Conservation (phyloP, 2,329 filamentous ascomycete species). For the Talaromyces sp. region DNA sequence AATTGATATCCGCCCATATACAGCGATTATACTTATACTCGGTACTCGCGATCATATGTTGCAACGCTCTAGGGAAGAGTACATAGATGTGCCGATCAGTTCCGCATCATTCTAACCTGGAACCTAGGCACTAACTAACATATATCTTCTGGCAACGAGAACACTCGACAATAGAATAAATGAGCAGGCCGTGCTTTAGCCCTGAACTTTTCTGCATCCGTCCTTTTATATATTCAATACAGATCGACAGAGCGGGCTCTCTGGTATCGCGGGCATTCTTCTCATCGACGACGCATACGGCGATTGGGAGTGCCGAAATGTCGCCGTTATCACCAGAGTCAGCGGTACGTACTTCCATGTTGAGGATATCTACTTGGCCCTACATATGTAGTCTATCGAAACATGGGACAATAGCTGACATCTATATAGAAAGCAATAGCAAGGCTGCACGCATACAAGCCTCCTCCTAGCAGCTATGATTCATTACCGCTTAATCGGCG, state of each 20-base stretch:
- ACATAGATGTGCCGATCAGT: not conserved
- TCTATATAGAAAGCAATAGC: slow-evolving; percentile 46
- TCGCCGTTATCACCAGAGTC: slow-evolving; percentile 15
- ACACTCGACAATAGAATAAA: not conserved
- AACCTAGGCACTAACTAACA: not conserved
- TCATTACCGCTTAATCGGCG: slow-evolving; percentile 58
- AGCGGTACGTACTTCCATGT: slow-evolving; percentile 15
- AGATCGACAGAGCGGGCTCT: not conserved
- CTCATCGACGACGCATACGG: not conserved
- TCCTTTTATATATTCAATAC: not conserved
- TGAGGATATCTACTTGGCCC: not conserved
- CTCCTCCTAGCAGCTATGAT: slow-evolving; percentile 55
- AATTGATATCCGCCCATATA: not conserved
- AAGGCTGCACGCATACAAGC: slow-evolving; percentile 51
- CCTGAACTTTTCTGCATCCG: not conserved
- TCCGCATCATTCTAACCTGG: not conserved
- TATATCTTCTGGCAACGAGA: not conserved
- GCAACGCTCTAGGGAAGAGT: not conserved
- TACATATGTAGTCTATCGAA: not conserved
- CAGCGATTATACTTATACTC: not conserved
- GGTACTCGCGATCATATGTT: not conserved
- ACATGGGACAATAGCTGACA: not conserved
- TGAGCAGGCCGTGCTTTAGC: not conserved
- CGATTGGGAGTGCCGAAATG: not conserved
- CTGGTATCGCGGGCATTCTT: not conserved